Evolutionary conservation across 164 flowering plant species (phyloP).

Genomic region (Nelumbo lutea): DNA sequence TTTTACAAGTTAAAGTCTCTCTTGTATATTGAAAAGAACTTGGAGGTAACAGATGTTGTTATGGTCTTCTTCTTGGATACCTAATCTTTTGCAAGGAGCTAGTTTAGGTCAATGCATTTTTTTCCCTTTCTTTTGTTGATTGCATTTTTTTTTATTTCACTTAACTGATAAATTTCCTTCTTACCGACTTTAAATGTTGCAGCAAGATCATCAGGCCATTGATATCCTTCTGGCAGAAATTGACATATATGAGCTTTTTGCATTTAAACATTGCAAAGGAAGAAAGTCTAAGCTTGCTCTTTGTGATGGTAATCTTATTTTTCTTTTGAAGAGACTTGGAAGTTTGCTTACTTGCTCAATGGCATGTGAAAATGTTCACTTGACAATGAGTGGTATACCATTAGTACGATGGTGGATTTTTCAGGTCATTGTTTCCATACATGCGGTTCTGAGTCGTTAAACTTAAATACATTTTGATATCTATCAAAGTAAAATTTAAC

Average conservation of each 20-base stretch:
- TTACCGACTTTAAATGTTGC: constrained; percentile 23
- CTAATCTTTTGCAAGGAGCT: background rate
- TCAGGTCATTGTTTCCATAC: too few relatives aligned
- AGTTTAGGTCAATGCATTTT: background rate
- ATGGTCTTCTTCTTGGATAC: too few relatives aligned
- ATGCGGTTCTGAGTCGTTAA: too few relatives aligned
- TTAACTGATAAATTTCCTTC: background rate
- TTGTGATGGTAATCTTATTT: constrained; percentile 65
- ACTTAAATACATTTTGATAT: too few relatives aligned
- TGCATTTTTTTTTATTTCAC: background rate
- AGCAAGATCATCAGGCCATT: constrained; percentile 94
- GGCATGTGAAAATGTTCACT: background rate
- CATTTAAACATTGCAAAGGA: constrained; percentile 95
- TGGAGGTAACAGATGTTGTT: too few relatives aligned
- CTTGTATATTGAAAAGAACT: background rate
- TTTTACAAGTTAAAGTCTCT: background rate
- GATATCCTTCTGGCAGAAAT: constrained; percentile 95
- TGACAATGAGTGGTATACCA: background rate
- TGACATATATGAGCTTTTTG: constrained; percentile 93
- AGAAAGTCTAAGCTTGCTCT: constrained; percentile 88
- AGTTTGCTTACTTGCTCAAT: background rate
- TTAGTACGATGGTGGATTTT: too few relatives aligned
- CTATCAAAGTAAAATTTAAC: too few relatives aligned
- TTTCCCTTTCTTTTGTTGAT: background rate
- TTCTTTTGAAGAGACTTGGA: background rate